These are phyloP conservation scores for Phallus indusiatus DNA, from an alignment of 768 basidiomycete genomes.

Conservation along the genomic window DNA sequence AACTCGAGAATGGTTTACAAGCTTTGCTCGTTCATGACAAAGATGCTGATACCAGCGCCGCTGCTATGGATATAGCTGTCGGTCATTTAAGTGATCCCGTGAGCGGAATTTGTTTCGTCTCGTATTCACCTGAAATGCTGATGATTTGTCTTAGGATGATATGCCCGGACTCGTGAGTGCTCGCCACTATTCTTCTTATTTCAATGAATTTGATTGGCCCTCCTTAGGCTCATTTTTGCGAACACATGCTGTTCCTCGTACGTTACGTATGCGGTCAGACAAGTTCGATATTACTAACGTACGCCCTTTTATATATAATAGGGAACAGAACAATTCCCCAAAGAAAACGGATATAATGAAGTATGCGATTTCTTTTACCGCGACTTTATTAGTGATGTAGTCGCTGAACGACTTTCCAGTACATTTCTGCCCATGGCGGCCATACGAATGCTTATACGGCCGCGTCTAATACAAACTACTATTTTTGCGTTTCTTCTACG, in stretches of 20 bases:
- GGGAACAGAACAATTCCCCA: conserved; percentile 8
- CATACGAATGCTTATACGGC: conserved; percentile 44
- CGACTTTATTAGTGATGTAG: neutral
- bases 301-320: neutral
- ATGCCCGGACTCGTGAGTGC: conserved; percentile 60
- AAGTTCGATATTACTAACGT: neutral
- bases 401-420: conserved; percentile 12
- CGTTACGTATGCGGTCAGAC: conserved; percentile 16
- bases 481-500: conserved; percentile 20
- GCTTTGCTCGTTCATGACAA: conserved; percentile 77
- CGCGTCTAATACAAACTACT: conserved; percentile 37
- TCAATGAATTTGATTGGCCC: neutral
- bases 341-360: conserved; percentile 9
- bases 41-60: conserved; percentile 88
- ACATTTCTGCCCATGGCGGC: conserved; percentile 31
- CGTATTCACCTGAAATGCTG: neutral
- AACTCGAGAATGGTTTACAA: conserved; percentile 83
- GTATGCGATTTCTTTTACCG: neutral
- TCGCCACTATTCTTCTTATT: neutral
- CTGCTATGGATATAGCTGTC: conserved; percentile 88
- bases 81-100: conserved; percentile 93
- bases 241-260: conserved; percentile 95
- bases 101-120: conserved; percentile 21
- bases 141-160: conserved; percentile 43
- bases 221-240: conserved; percentile 74